phyloP scores from a whole-genome alignment of 306 rosid genomes.

The Vigna hirtella region DNA sequence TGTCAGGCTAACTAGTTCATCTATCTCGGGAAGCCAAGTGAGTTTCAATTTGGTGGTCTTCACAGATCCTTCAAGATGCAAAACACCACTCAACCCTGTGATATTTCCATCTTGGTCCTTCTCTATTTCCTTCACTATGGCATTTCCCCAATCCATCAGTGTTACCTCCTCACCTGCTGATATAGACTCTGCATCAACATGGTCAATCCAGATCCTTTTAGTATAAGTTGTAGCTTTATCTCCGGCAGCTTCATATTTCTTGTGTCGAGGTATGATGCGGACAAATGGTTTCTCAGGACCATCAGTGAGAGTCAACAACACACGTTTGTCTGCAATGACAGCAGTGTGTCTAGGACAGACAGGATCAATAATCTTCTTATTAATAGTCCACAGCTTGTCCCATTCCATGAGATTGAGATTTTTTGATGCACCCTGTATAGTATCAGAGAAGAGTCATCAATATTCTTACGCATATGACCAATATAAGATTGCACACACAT shows the following conservation, averaged over 20 bases:
- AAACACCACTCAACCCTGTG: conserved; percentile 71
- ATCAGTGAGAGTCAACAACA: conserved; percentile 72
- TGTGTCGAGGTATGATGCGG: conserved; percentile 85
- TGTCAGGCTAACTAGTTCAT: conserved; percentile 75
- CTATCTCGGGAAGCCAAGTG: conserved; percentile 87
- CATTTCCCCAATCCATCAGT: conserved; percentile 98
- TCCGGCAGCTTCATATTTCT: conserved; percentile 90
- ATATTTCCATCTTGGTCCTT: conserved; percentile 76
- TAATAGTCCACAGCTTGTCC: conserved; percentile 97
- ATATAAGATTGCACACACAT: conserved; percentile 21
- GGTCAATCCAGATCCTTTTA: conserved; percentile 74
- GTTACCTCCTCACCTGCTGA: conserved; percentile 83
- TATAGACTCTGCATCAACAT: conserved; percentile 72
- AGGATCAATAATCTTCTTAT: conserved; percentile 94
- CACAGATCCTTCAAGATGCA: conserved; percentile 94
- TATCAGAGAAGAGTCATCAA: conserved; percentile 38
- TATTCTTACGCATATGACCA: conserved; percentile 18
- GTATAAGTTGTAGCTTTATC: conserved; percentile 79
- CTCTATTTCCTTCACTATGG: conserved; percentile 70
- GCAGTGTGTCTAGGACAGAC: conserved; percentile 97
- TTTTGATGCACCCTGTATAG: conserved; percentile 84
- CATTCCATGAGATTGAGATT: conserved; percentile 99
- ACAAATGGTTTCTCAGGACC: conserved; percentile 86
- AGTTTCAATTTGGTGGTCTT: conserved; percentile 89
- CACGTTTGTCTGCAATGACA: conserved; percentile 67